A percentile compares a stretch with the other conserved stretches of the same genome.
Evolutionary conservation across 768 basidiomycete species (phyloP).

Genomic region (Lactifluus piperatus): DNA sequence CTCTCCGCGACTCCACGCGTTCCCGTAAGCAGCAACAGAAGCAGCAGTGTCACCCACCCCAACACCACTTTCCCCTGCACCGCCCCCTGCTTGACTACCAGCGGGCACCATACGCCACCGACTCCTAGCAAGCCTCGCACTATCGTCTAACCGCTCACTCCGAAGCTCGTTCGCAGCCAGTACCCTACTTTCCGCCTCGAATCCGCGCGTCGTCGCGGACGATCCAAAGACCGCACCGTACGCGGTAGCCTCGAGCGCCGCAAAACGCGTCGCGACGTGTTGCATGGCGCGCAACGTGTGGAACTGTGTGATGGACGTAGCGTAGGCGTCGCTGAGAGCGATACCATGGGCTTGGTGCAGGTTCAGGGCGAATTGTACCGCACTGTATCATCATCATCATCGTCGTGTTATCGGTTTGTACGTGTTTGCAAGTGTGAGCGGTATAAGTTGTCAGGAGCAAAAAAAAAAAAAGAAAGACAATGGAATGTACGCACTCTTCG

Average conservation of each 20-base stretch:
- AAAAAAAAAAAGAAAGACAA: background rate
- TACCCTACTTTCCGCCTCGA: conserved; percentile 51
- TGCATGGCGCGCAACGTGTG: conserved; percentile 80
- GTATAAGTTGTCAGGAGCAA: background rate
- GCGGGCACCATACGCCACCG: conserved; percentile 55
- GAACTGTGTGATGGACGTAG: conserved; percentile 73
- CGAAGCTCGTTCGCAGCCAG: conserved; percentile 50
- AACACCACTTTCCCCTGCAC: background rate
- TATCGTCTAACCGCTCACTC: conserved; percentile 48
- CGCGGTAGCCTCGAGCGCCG: conserved; percentile 69
- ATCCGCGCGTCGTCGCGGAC: conserved; percentile 52
- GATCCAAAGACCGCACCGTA: conserved; percentile 59
- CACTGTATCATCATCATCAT: conserved; percentile 37
- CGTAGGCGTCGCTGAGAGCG: conserved; percentile 74
- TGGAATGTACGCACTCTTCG: conserved; percentile 69
- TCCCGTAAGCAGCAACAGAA: conserved; percentile 25
- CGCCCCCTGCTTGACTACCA: background rate
- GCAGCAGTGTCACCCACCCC: background rate
- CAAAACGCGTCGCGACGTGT: conserved; percentile 66
- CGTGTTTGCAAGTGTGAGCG: too few species aligned
- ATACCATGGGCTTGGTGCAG: conserved; percentile 56
- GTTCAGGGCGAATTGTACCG: conserved; percentile 71
- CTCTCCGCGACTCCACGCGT: conserved; percentile 63
- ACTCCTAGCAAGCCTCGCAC: conserved; percentile 55
- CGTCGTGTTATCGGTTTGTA: background rate